Conservation (phyloP, 345 rosid species). For the Linum usitatissimum region DNA sequence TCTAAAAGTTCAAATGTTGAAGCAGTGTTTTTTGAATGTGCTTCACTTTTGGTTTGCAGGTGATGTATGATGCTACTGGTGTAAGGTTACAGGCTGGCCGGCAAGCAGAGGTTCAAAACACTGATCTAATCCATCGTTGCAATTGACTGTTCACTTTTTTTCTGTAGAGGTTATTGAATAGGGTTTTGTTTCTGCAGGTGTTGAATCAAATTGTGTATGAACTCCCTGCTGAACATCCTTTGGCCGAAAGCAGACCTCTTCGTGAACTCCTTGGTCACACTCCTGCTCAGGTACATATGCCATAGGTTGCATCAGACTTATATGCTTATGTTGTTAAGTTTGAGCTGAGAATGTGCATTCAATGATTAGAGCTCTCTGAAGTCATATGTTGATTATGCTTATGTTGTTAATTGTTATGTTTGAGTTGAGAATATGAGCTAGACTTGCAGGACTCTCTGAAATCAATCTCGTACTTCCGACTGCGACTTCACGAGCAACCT, state of each 20-base stretch:
- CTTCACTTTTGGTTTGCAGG: slow-evolving; percentile 35
- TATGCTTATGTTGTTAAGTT: background rate
- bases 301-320: background rate
- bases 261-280: slow-evolving; percentile 89
- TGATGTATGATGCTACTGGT: slow-evolving; percentile 88
- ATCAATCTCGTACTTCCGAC: too few species aligned
- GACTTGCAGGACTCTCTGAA: too few species aligned
- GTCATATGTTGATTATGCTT: too few species aligned
- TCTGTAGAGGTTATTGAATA: background rate
- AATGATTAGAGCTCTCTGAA: too few species aligned
- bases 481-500: too few species aligned
- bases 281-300: slow-evolving; percentile 50
- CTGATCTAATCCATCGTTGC: slow-evolving; percentile 5
- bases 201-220: slow-evolving; percentile 88
- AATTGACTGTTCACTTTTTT: background rate
- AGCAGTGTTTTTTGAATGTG: background rate
- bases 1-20: too few species aligned
- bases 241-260: slow-evolving; percentile 76
- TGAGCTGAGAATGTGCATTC: too few species aligned
- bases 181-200: slow-evolving; percentile 32
- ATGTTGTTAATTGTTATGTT: too few species aligned
- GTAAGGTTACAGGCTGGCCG: slow-evolving; percentile 85
- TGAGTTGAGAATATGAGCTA: too few species aligned
- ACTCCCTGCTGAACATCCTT: slow-evolving; percentile 86
- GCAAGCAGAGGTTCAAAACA: slow-evolving; percentile 72